Conservation (phyloP, 305 asterid genomes). For the Fraxinus baroniana region DNA sequence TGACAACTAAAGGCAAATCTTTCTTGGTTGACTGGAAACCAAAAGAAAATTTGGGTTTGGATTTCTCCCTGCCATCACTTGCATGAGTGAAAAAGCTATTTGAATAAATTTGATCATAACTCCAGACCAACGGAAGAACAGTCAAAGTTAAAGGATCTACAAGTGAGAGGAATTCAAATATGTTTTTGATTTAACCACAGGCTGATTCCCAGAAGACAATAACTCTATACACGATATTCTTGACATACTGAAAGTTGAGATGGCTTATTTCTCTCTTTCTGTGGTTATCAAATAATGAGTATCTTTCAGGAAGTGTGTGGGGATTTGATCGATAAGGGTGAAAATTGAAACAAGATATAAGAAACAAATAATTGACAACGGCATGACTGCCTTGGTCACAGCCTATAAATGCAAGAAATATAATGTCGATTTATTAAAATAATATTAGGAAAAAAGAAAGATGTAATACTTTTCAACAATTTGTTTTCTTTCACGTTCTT, state of each 20-base stretch:
- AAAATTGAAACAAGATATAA: too few relatives aligned
- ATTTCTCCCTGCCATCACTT: conserved; percentile 51
- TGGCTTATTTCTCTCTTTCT: too few relatives aligned
- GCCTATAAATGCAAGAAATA: too few relatives aligned
- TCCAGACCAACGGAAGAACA: background rate
- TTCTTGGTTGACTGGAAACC: conserved; percentile 38
- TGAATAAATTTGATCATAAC: conserved; percentile 5
- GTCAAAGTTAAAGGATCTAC: background rate
- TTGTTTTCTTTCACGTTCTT: too few relatives aligned
- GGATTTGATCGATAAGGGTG: too few relatives aligned
- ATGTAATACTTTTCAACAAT: too few relatives aligned
- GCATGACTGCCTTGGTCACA: too few relatives aligned
- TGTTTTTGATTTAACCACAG: background rate
- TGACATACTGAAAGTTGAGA: background rate
- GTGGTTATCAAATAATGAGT: too few relatives aligned
- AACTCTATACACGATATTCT: background rate
- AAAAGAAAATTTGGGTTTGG: conserved; percentile 49
- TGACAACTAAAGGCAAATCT: conserved; percentile 32
- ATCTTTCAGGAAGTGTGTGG: too few relatives aligned
- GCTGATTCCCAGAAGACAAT: background rate
- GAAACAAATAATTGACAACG: too few relatives aligned
- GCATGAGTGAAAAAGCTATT: conserved; percentile 17
- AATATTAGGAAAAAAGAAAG: too few relatives aligned
- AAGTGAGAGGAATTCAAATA: background rate
- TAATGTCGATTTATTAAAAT: too few relatives aligned